These are phyloP conservation scores for Polygonum aviculare DNA, from an alignment of 148 eudicot species.

Conservation along the genomic window DNA sequence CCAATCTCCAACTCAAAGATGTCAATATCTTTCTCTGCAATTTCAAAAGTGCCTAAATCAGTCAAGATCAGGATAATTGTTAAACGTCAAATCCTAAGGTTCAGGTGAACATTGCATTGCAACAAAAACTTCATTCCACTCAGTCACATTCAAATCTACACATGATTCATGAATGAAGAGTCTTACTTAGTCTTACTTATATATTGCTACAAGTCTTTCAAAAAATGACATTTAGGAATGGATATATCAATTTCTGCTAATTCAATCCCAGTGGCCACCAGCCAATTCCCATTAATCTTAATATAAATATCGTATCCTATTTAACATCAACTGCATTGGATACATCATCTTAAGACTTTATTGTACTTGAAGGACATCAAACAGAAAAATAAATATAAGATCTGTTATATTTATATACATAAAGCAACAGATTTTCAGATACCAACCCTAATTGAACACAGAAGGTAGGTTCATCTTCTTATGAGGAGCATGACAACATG, in stretches of 20 bases:
- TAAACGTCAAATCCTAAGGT: neutral
- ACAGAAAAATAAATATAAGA: neutral
- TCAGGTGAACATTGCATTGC: neutral
- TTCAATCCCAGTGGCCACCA: neutral
- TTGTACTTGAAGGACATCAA: neutral
- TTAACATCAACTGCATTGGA: neutral
- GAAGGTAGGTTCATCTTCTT: slow-evolving; percentile 11
- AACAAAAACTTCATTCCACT: neutral
- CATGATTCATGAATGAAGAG: neutral
- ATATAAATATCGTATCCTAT: neutral
- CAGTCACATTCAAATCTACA: neutral
- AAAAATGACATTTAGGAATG: neutral
- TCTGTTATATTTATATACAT: neutral
- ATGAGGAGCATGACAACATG: slow-evolving; percentile 98
- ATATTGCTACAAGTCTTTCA: neutral
- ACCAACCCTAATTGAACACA: neutral
- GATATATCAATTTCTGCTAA: neutral
- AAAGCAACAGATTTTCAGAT: neutral
- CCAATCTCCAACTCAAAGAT: neutral
- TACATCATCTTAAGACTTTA: slow-evolving; percentile 5
- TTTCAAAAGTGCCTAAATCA: neutral
- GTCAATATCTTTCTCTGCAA: neutral
- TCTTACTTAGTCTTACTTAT: neutral
- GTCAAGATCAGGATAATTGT: neutral
- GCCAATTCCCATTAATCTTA: neutral